Percentiles rank a stretch among this genome's conserved stretches.
Evolutionary conservation across 176 grass and related monocot species (phyloP).

Genomic region (Lolium rigidum): DNA sequence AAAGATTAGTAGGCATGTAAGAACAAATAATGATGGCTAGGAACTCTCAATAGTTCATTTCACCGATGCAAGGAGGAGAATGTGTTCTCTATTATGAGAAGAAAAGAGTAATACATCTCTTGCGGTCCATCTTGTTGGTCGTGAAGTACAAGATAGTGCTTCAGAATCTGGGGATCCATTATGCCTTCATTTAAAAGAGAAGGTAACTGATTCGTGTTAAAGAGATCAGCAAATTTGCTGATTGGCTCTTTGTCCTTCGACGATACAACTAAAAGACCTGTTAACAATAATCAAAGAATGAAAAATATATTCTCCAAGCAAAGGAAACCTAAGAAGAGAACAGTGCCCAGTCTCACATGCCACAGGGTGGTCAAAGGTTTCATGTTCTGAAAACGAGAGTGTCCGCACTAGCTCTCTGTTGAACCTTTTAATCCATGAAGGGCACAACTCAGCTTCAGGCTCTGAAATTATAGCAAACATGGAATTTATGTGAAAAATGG

Average conservation of each 20-base stretch:
- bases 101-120: slow-evolving; percentile 75
- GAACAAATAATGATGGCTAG: slow-evolving; percentile 15
- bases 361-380: slow-evolving; percentile 96
- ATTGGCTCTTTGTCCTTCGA: slow-evolving; percentile 93
- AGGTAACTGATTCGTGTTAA: slow-evolving; percentile 82
- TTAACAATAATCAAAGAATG: slow-evolving; percentile 47
- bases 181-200: slow-evolving; percentile 92
- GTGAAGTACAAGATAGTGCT: slow-evolving; percentile 94
- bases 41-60: slow-evolving; percentile 31
- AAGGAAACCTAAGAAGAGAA: slow-evolving; percentile 32
- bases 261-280: slow-evolving; percentile 93
- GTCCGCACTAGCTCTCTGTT: slow-evolving; percentile 87
- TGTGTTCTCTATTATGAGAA: not conserved
- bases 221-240: slow-evolving; percentile 89
- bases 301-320: slow-evolving; percentile 30
- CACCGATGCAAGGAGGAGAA: slow-evolving; percentile 10
- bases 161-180: slow-evolving; percentile 98
- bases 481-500: slow-evolving; percentile 22
- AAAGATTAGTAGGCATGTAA: not conserved
- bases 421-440: slow-evolving; percentile 92
- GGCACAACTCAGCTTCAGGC: slow-evolving; percentile 80
- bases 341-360: slow-evolving; percentile 78
- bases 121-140: slow-evolving; percentile 91
- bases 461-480: slow-evolving; percentile 64
- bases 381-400: slow-evolving; percentile 91